A percentile compares a stretch with the other conserved stretches of the same genome.
Evolutionary conservation across 1,284 basidiomycete species (phyloP).

Genomic region (Pseudozyma thailandica): DNA sequence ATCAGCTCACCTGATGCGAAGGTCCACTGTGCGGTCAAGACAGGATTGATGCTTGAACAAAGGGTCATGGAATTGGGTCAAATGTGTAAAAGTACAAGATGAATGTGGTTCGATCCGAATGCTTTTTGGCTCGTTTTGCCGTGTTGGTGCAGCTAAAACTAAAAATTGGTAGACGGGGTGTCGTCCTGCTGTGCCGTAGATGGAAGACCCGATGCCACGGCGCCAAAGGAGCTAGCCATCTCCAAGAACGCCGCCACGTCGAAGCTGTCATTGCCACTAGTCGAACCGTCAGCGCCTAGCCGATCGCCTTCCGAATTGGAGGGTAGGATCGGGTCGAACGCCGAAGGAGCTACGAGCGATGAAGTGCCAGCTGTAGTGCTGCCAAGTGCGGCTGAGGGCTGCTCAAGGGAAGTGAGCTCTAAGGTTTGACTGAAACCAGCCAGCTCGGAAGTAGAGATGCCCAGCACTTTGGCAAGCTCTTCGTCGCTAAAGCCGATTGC

Average conservation of each 20-base stretch:
- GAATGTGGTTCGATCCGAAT: conserved; percentile 3
- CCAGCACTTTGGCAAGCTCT: conserved; percentile 46
- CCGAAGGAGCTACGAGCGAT: background rate
- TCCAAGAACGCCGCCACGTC: conserved; percentile 43
- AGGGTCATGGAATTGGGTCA: background rate
- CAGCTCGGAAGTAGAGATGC: conserved; percentile 43
- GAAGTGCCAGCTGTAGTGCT: background rate
- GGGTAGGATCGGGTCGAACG: conserved; percentile 2
- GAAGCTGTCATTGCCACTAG: conserved; percentile 13
- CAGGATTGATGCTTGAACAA: too few species aligned
- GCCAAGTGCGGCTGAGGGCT: background rate
- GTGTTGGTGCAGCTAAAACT: too few species aligned
- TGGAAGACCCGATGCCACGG: background rate
- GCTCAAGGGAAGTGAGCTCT: conserved; percentile 18
- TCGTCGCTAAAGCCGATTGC: conserved; percentile 36
- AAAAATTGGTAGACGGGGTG: background rate
- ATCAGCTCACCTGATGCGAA: too few species aligned
- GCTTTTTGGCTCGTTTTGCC: background rate
- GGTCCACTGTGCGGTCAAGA: too few species aligned
- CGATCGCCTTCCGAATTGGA: background rate
- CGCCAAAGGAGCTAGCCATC: conserved; percentile 30
- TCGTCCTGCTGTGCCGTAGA: background rate
- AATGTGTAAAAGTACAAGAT: conserved; percentile 37
- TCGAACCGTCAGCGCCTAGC: background rate
- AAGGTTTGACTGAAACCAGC: conserved; percentile 42